Evolutionary conservation across 2,329 filamentous ascomycete species (phyloP).

Genomic region (Pestalotiopsis sp.): DNA sequence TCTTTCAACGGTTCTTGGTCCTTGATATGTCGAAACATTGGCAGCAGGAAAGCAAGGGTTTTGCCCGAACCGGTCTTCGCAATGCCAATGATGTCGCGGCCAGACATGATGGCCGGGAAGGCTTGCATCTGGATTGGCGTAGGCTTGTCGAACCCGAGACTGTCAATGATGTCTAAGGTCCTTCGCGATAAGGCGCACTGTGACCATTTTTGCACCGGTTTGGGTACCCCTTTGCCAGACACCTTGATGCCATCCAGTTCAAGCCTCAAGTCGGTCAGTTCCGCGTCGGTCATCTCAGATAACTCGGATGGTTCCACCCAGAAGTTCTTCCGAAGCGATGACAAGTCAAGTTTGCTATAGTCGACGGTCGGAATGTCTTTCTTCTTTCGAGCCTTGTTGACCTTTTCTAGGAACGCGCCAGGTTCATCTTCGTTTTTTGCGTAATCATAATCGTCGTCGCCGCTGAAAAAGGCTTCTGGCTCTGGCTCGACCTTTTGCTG

Average conservation of each 20-base stretch:
- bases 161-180: conserved; percentile 81
- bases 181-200: conserved; percentile 89
- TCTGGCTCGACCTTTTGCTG: conserved; percentile 56
- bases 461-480: conserved; percentile 81
- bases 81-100: conserved; percentile 91
- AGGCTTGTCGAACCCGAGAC: conserved; percentile 81
- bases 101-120: conserved; percentile 92
- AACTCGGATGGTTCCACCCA: conserved; percentile 90
- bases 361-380: conserved; percentile 90
- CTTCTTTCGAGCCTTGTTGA: conserved; percentile 73
- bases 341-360: conserved; percentile 82
- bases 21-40: conserved; percentile 97
- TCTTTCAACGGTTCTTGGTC: conserved; percentile 58
- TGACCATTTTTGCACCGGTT: conserved; percentile 94
- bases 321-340: conserved; percentile 89
- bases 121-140: conserved; percentile 96
- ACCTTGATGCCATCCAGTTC: conserved; percentile 97
- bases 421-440: conserved; percentile 48
- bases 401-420: conserved; percentile 51
- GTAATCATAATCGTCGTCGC: conserved; percentile 70
- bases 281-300: conserved; percentile 78
- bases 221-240: conserved; percentile 82
- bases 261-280: conserved; percentile 76
- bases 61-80: conserved; percentile 98
- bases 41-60: conserved; percentile 90